These are phyloP conservation scores for Cylindrotheca closterium DNA, from an alignment of 108 stramenopile genomes.

Conservation along the genomic window DNA sequence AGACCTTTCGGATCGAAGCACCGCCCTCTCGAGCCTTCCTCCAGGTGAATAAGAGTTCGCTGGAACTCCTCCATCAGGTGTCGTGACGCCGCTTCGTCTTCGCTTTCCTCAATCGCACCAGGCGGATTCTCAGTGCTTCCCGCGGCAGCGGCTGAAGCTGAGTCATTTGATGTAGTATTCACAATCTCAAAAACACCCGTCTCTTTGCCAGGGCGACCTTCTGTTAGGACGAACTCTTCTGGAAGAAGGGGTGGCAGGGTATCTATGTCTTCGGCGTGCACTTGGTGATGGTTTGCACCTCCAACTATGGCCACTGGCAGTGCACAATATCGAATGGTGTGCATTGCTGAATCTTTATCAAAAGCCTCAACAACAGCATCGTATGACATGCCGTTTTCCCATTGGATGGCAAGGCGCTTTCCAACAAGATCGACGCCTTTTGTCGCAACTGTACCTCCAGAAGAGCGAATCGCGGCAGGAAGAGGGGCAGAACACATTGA, in stretches of 20 bases:
- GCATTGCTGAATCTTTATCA: conserved; percentile 70
- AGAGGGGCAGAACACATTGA: conserved; percentile 75
- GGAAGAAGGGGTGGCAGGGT: conserved; percentile 56
- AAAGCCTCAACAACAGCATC: conserved; percentile 80
- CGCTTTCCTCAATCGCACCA: conserved; percentile 53
- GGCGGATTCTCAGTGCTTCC: background rate
- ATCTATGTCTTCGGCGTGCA: conserved; percentile 49
- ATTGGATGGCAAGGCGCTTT: conserved; percentile 78
- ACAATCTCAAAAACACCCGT: conserved; percentile 86
- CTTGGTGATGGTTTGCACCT: conserved; percentile 39
- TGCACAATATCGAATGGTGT: conserved; percentile 75
- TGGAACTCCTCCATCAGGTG: conserved; percentile 94
- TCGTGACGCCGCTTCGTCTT: conserved; percentile 84
- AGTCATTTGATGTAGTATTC: background rate
- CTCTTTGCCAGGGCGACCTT: conserved; percentile 93
- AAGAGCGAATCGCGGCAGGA: conserved; percentile 59
- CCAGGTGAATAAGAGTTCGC: conserved; percentile 90
- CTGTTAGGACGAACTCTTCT: conserved; percentile 82
- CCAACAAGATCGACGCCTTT: conserved; percentile 77
- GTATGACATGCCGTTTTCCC: conserved; percentile 83
- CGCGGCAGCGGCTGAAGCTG: background rate
- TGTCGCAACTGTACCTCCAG: conserved; percentile 53
- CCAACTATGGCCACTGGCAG: conserved; percentile 46
- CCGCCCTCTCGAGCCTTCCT: conserved; percentile 79
- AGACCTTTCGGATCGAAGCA: conserved; percentile 93